Percentiles rank a stretch among this genome's conserved stretches.
These are phyloP conservation scores for Aspergillus leporis DNA, from an alignment of 495 filamentous ascomycete genomes.

Conservation along the genomic window DNA sequence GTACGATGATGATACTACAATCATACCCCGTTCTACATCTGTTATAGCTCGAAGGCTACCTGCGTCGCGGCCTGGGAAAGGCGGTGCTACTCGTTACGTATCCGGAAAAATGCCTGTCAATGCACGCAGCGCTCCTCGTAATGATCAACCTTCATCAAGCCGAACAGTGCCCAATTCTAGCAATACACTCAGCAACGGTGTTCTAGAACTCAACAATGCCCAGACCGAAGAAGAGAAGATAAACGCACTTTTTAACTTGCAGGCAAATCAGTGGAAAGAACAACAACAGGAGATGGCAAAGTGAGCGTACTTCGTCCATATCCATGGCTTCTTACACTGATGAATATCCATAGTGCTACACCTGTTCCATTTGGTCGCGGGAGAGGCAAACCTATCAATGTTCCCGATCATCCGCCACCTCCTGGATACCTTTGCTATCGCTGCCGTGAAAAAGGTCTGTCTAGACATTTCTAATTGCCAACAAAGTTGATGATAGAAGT, in stretches of 20 bases:
- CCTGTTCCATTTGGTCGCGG: constrained; percentile 58
- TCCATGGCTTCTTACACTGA: constrained; percentile 32
- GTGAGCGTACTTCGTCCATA: constrained; percentile 54
- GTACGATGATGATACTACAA: constrained; percentile 94
- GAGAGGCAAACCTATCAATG: constrained; percentile 66
- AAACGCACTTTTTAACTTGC: constrained; percentile 81
- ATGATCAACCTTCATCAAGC: constrained; percentile 59
- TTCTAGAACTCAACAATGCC: constrained; percentile 64
- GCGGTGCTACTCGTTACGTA: constrained; percentile 91
- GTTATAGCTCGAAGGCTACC: constrained; percentile 89
- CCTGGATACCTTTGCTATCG: constrained; percentile 95
- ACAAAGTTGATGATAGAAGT: constrained; percentile 6
- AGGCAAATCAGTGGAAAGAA: constrained; percentile 81
- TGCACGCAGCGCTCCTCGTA: constrained; percentile 76
- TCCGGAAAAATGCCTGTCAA: constrained; percentile 94
- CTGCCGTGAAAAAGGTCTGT: constrained; percentile 86
- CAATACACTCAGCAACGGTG: constrained; percentile 51
- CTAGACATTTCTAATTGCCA: neutral
- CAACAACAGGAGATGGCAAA: constrained; percentile 91
- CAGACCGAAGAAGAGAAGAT: constrained; percentile 91
- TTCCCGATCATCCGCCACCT: constrained; percentile 87
- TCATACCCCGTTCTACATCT: constrained; percentile 91
- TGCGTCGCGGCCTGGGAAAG: constrained; percentile 74
- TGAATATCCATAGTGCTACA: constrained; percentile 53
- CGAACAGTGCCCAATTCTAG: constrained; percentile 39